Base-by-base conservation (phyloP, 345 rosid genomes). In the Schrenkiella parvula region DNA sequence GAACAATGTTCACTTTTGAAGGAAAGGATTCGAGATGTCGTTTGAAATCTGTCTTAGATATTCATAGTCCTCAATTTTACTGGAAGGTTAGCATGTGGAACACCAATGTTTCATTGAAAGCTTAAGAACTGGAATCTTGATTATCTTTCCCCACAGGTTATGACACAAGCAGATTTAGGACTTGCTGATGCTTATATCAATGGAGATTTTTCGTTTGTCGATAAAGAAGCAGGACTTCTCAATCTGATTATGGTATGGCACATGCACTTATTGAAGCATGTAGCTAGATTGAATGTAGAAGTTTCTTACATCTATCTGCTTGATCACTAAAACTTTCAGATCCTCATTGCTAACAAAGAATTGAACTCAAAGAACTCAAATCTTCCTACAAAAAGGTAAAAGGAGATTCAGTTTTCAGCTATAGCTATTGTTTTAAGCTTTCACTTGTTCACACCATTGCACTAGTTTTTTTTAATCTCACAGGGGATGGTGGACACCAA, bases 401-500 rank as follows among this genome's bases (percentile, higher is more conserved):
- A 0, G 14, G 14, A 4, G 44, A 14, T 5, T 12, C 14, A 39
- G 4, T 2, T 39, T 39, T 13, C n/a, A n/a, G 14, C 15, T 39
- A 39, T n/a, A 39, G 44, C 17, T 39, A 39, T 39, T 39, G 44
- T 4, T 39, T 13, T 39, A 47, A 18, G 56, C 34, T 31, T 35
- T 38, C 10, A 35, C 7, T 51, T 42, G 6, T 62, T 8, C n/a
- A n/a, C n/a, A n/a, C n/a, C n/a, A n/a, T n/a, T n/a, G n/a, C n/a
- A n/a, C n/a, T n/a, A n/a, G n/a, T n/a, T n/a, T 17, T 41, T 41
- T 48, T 48, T 25, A 8, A 14, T 39, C 11, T 34, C 53, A 4
- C 37, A 92, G 96, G 85, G 95, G 96, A 18, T 88, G 98, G 97
- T 91, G 97, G 97, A 88, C 91, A 3, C 97, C 95, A 9, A 18